Evolutionary conservation across 225 moss, liverwort and hornwort species (phyloP).

Genomic region (Bryoerythrophyllum caledonicum): DNA sequence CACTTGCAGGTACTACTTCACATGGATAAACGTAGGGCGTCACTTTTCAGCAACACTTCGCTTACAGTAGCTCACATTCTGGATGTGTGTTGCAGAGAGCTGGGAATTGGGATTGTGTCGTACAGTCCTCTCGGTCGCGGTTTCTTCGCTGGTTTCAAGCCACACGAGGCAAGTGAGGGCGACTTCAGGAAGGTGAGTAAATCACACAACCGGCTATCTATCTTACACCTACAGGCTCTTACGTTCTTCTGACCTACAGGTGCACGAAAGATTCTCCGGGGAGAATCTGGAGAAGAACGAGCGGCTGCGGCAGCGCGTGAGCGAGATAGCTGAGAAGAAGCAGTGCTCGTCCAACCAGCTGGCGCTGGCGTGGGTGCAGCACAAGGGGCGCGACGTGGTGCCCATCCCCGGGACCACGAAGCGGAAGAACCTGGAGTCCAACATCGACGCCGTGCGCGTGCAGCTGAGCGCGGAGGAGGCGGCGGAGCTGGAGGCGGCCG

Average conservation of each 20-base stretch:
- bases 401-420: constrained; percentile 45
- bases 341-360: constrained; percentile 35
- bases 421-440: constrained; percentile 46
- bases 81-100: constrained; percentile 15
- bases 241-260: neutral
- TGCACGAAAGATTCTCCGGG: constrained; percentile 17
- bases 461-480: constrained; percentile 32
- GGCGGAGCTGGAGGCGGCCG: constrained; percentile 35
- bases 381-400: constrained; percentile 38
- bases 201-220: neutral
- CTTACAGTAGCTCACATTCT: too few species aligned
- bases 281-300: constrained; percentile 33
- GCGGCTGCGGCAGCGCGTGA: constrained; percentile 21
- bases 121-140: constrained; percentile 37
- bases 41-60: too few species aligned
- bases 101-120: constrained; percentile 26
- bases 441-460: constrained; percentile 31
- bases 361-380: constrained; percentile 39
- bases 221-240: too few species aligned
- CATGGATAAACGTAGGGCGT: too few species aligned
- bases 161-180: neutral
- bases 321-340: constrained; percentile 32
- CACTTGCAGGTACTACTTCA: constrained; percentile 28
- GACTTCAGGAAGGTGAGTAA: constrained; percentile 8
- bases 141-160: constrained; percentile 28